Conservation (phyloP, 1,139 yeast species). For the Zygoascus meyerae region DNA sequence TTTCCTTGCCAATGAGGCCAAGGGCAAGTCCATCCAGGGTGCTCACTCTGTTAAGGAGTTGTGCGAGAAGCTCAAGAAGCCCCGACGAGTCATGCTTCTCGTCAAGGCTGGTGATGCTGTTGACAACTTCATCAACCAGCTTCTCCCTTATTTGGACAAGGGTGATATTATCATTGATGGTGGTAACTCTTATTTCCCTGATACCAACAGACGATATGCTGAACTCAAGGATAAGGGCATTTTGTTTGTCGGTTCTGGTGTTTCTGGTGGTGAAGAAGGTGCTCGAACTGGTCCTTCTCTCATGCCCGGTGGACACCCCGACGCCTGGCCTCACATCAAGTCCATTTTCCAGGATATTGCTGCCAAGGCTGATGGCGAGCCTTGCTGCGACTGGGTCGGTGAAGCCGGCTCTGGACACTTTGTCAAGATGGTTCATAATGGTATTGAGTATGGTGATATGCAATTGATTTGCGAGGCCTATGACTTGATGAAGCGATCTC, state of each 20-base stretch:
- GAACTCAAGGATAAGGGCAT: conserved; percentile 85
- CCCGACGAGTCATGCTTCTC: conserved; percentile 88
- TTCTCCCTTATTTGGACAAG: conserved; percentile 85
- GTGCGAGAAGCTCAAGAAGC: conserved; percentile 85
- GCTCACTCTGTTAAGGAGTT: conserved; percentile 90
- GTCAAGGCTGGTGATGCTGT: conserved; percentile 98
- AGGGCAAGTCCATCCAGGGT: conserved; percentile 89
- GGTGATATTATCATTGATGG: conserved; percentile 99
- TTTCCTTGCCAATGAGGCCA: conserved; percentile 90
- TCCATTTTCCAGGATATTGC: conserved; percentile 92
- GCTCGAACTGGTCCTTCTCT: conserved; percentile 98
- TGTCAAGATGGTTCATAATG: conserved; percentile 99
- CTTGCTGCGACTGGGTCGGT: conserved; percentile 99
- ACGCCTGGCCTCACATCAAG: conserved; percentile 98
- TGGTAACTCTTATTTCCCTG: conserved; percentile 99
- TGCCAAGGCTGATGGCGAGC: conserved; percentile 96
- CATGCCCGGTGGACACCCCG: conserved; percentile 99
- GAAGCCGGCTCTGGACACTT: conserved; percentile 98
- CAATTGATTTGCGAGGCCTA: conserved; percentile 98
- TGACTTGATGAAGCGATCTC: conserved; percentile 91
- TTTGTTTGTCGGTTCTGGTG: conserved; percentile 97
- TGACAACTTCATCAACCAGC: conserved; percentile 82
- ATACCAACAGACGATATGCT: conserved; percentile 91
- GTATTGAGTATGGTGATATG: conserved; percentile 99
- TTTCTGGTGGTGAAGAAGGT: conserved; percentile 99